Conservation (phyloP, 495 filamentous ascomycete genomes). For the Paragyromitra xinjiangensis region DNA sequence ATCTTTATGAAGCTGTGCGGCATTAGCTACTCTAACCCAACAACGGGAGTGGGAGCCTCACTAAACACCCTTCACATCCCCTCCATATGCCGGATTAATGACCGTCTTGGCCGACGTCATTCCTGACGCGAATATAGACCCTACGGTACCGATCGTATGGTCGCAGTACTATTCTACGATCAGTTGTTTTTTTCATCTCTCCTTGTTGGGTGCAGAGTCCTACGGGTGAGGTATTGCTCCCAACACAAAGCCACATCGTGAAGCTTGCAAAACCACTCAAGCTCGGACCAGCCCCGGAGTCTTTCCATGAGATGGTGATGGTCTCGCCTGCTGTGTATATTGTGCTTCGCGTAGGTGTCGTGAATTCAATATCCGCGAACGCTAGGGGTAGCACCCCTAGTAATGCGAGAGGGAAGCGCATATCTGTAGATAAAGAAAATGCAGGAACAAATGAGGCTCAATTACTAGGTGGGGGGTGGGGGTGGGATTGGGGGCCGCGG, state of each 20-base stretch:
- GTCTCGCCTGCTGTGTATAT: conserved; percentile 62
- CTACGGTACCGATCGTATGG: conserved; percentile 61
- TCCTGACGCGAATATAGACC: conserved; percentile 60
- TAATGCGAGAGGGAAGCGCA: conserved; percentile 53
- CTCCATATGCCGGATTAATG: conserved; percentile 61
- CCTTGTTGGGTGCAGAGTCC: too few species aligned
- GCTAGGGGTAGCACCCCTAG: conserved; percentile 60
- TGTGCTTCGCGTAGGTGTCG: conserved; percentile 63
- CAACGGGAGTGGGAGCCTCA: too few species aligned
- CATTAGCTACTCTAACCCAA: too few species aligned
- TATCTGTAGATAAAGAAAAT: neutral
- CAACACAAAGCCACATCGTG: conserved; percentile 62
- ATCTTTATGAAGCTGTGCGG: conserved; percentile 71
- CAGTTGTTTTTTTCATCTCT: too few species aligned
- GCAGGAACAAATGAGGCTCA: conserved; percentile 4
- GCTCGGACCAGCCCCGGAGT: conserved; percentile 64
- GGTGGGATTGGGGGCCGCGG: neutral
- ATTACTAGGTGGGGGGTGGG: too few species aligned
- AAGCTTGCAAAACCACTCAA: conserved; percentile 67
- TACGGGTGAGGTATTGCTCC: too few species aligned
- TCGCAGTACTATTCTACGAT: conserved; percentile 24
- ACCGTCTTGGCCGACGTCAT: conserved; percentile 66
- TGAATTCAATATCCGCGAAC: conserved; percentile 68
- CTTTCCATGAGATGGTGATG: conserved; percentile 68
- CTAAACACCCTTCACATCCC: conserved; percentile 63